Conservation (phyloP, 768 basidiomycete genomes). For the Russula dissimulans region DNA sequence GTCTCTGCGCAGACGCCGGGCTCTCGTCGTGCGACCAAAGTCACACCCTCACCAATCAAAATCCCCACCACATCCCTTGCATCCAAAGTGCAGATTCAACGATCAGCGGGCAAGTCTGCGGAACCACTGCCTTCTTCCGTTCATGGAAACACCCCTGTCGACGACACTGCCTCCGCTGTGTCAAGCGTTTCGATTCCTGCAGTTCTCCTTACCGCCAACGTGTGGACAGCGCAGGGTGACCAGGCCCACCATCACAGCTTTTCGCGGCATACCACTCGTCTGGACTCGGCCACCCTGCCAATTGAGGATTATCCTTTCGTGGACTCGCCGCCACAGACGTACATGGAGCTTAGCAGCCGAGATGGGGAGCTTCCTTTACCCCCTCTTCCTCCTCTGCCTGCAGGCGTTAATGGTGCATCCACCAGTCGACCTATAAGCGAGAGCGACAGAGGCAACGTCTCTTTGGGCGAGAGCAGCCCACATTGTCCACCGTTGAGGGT, state of each 20-base stretch:
- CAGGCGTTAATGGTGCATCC: not conserved
- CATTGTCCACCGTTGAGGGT: not conserved
- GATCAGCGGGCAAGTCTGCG: not conserved
- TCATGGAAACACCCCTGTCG: conserved; percentile 5
- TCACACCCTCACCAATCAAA: conserved; percentile 13
- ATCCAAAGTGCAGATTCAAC: conserved; percentile 8
- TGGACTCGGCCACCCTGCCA: conserved; percentile 18
- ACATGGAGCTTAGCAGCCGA: not conserved
- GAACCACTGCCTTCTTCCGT: not conserved
- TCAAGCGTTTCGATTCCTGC: conserved; percentile 17
- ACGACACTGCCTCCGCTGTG: conserved; percentile 9
- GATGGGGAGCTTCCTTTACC: not conserved
- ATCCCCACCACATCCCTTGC: conserved; percentile 5
- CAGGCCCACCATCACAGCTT: conserved; percentile 1
- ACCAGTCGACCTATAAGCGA: not conserved
- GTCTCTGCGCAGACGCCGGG: too few relatives aligned
- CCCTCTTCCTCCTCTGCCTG: conserved; percentile 3
- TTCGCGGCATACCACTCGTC: conserved; percentile 14
- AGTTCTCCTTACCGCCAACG: conserved; percentile 1
- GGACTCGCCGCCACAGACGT: not conserved
- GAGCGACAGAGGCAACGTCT: not conserved
- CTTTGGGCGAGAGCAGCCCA: not conserved
- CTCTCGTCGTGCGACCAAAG: conserved; percentile 1
- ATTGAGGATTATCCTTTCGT: not conserved
- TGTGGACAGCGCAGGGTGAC: conserved; percentile 3